Base-by-base conservation (phyloP, 2,329 filamentous ascomycete genomes). In the Curvularia hawaiiensis region DNA sequence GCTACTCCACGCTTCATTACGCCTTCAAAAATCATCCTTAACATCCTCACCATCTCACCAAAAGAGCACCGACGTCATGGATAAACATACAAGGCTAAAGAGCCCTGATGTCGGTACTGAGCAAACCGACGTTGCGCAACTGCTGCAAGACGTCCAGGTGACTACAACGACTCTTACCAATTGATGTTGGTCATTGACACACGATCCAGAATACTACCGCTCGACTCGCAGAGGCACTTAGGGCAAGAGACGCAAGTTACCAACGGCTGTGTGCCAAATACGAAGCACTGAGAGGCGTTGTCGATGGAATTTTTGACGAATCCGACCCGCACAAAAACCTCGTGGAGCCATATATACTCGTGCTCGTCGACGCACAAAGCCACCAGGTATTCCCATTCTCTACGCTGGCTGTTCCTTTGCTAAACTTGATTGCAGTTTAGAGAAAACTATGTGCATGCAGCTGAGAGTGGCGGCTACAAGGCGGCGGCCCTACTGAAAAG, bases 311-410 rank as follows among this genome's bases (percentile, higher is more conserved):
- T 16, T 4, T 6, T 14, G 22, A 9, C 12, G 28, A 24, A 38
- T 30, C 18, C 18, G 7, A 48, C 16, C 9, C 14, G 11, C n/a
- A 5, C 28, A n/a, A 50, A 18, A 6, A n/a, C 18, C 4, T 31
- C 3, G 35, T 20, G 12, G 47, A 20, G 14, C 6, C 16, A 30
- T 50, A 50, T 28, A 20, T 22, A 3, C 47, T 50, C 8, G 35
- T 50, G 24, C 33, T 50, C 11, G 35, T 50, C 16, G 47, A 50
- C 33, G 47, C 47, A 39, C 47, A 50, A 11, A 50, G 47, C 18
- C 47, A 50, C 16, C 39, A 50, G 9, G 47, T 40, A 40, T 20
- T 11, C 16, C 10, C 11, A 20, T 6, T 14, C n/a, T 12, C 14
- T 4, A 11, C 33, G 16, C 20, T 14, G n/a, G 8, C 4, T 28